Evolutionary conservation across 192 early-diverging fungal species (phyloP).

Genomic region (Rhizoclosmatium sp.): DNA sequence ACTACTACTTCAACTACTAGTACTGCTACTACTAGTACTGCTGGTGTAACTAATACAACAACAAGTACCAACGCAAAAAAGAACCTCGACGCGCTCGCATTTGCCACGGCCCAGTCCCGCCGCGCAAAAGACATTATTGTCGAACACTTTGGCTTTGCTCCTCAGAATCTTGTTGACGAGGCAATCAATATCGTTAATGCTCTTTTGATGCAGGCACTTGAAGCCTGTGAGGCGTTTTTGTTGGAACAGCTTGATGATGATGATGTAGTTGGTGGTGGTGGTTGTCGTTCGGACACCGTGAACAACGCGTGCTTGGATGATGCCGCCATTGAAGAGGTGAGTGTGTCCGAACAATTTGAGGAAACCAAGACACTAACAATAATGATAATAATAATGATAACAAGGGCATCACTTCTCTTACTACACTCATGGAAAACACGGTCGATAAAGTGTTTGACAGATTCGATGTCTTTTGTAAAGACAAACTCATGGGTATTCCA

Average conservation of each 20-base stretch:
- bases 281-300: too few species aligned
- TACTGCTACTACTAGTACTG: too few species aligned
- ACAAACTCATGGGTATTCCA: slow-evolving; percentile 78
- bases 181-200: slow-evolving; percentile 81
- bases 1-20: too few species aligned
- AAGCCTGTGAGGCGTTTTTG: slow-evolving; percentile 73
- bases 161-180: slow-evolving; percentile 83
- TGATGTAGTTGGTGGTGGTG: not conserved
- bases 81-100: not conserved
- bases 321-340: not conserved
- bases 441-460: slow-evolving; percentile 87
- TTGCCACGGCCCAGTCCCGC: not conserved
- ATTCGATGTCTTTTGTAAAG: slow-evolving; percentile 79
- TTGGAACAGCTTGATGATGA: slow-evolving; percentile 50
- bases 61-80: not conserved
- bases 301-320: not conserved
- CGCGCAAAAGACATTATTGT: slow-evolving; percentile 22
- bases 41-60: too few species aligned
- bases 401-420: slow-evolving; percentile 75
- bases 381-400: not conserved
- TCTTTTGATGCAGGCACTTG: slow-evolving; percentile 74
- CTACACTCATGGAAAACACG: slow-evolving; percentile 78
- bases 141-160: slow-evolving; percentile 84
- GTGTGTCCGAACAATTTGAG: not conserved
- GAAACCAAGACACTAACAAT: not conserved